Base-by-base conservation (phyloP, 495 filamentous ascomycete genomes). In the Penicillium ucsense region DNA sequence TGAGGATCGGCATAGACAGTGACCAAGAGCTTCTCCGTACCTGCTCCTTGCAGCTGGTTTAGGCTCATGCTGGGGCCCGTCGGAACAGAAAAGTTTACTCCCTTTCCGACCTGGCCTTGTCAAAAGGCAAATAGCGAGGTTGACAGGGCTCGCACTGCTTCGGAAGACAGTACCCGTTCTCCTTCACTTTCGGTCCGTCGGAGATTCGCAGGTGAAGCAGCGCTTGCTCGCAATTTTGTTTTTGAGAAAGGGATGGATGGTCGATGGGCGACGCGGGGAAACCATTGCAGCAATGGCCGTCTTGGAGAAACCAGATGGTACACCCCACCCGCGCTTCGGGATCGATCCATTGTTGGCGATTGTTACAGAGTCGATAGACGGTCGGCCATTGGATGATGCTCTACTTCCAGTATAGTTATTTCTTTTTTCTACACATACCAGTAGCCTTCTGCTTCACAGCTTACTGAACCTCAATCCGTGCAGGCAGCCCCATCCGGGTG, bases 31-130 rank as follows among this genome's bases (percentile, higher is more conserved):
- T 20, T 2, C 20, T 20, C 20, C 20, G 20, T 60, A 70, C 68
- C 67, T 54, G 63, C 37, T 35, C 65, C 64, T 32, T 62, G 57
- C 47, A 64, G 49, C 41, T 61, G 51, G 35, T 34, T 37, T 10
- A 12, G 5, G n/a, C 28, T 37, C 45, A 47, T 47, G 37, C 6
- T 30, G n/a, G 20, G 20, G 20, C 20, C 20, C 20, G 20, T 20
- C 20, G 20, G 20, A 20, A 20, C 20, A 20, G 20, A 20, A 20
- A 20, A 20, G 20, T 20, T 20, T 20, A 20, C 20, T 20, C 20
- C 20, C 20, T 20, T 20, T 20, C 20, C 20, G 20, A 20, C 20
- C 20, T 20, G 20, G 20, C 20, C 20, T 20, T 20, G 20, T 20
- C 20, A 20, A 20, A 20, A 20, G 20, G 20, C 20, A 20, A 20